phyloP scores from a whole-genome alignment of 176 grass and related monocot genomes.

The Triticum timopheevii region DNA sequence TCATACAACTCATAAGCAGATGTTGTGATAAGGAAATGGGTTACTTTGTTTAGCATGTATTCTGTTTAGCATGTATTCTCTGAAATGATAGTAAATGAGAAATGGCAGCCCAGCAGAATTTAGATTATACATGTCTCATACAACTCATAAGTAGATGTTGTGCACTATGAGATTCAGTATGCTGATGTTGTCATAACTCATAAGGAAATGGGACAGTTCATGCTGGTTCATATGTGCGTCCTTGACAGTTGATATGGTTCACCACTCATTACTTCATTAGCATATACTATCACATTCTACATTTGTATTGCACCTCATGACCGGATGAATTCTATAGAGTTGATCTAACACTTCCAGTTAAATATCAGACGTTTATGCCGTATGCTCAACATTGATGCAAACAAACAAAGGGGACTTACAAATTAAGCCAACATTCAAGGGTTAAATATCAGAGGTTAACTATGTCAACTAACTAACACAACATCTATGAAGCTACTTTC shows the following conservation, averaged over 20 bases:
- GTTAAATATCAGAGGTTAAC: neutral
- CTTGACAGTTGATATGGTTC: neutral
- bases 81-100: neutral
- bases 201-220: conserved; percentile 13
- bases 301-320: neutral
- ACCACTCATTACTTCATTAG: neutral
- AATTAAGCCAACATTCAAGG: no score
- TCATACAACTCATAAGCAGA: neutral
- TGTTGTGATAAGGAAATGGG: neutral
- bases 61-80: neutral
- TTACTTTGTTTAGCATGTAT: no score
- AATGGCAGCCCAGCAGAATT: neutral
- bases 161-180: neutral
- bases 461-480: neutral
- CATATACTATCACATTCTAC: neutral
- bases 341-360: neutral
- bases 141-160: neutral
- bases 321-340: neutral
- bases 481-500: neutral
- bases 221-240: neutral
- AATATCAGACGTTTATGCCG: neutral
- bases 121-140: neutral
- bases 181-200: neutral
- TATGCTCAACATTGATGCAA: neutral
- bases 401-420: neutral